A percentile compares a stretch with the other conserved stretches of the same genome.
Evolutionary conservation across 1,139 yeast genomes (phyloP).

Genomic region (Pichia kudriavzevii): DNA sequence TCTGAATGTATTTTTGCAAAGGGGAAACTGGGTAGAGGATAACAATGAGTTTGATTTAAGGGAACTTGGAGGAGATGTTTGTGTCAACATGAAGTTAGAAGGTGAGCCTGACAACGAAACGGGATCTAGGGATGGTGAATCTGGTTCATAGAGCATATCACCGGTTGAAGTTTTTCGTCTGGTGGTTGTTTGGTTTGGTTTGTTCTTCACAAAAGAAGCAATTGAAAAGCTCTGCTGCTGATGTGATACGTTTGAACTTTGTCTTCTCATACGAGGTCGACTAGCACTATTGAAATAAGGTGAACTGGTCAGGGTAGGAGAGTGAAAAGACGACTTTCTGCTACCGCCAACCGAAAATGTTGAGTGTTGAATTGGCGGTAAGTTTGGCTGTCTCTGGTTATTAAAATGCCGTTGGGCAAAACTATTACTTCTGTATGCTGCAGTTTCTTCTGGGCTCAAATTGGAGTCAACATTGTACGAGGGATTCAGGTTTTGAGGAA

Average conservation of each 20-base stretch:
- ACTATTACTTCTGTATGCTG: neutral
- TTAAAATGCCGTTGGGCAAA: constrained; percentile 4
- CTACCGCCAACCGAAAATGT: constrained; percentile 9
- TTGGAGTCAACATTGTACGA: constrained; percentile 1
- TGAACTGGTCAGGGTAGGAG: constrained; percentile 12
- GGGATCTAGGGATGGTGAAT: constrained; percentile 28
- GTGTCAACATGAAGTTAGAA: constrained; percentile 44
- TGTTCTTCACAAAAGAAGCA: neutral
- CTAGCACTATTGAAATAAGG: constrained; percentile 5
- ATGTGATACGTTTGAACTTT: constrained; percentile 11
- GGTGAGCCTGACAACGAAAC: constrained; percentile 50
- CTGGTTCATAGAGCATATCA: constrained; percentile 10
- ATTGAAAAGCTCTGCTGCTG: constrained; percentile 3
- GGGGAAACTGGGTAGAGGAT: constrained; percentile 4
- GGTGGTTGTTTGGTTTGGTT: constrained; percentile 7
- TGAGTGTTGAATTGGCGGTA: constrained; percentile 5
- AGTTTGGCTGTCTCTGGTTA: constrained; percentile 4
- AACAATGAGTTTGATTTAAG: constrained; percentile 17
- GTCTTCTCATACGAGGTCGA: constrained; percentile 10
- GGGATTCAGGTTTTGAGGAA: constrained; percentile 1
- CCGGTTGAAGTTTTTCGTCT: constrained; percentile 1
- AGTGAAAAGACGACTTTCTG: constrained; percentile 15
- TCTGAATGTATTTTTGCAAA: neutral
- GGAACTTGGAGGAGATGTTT: constrained; percentile 44
- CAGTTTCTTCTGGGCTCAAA: neutral